A percentile compares a stretch with the other conserved stretches of the same genome.
phyloP scores from a whole-genome alignment of 2,329 filamentous ascomycete species.

The Pyricularia pennisetigena region DNA sequence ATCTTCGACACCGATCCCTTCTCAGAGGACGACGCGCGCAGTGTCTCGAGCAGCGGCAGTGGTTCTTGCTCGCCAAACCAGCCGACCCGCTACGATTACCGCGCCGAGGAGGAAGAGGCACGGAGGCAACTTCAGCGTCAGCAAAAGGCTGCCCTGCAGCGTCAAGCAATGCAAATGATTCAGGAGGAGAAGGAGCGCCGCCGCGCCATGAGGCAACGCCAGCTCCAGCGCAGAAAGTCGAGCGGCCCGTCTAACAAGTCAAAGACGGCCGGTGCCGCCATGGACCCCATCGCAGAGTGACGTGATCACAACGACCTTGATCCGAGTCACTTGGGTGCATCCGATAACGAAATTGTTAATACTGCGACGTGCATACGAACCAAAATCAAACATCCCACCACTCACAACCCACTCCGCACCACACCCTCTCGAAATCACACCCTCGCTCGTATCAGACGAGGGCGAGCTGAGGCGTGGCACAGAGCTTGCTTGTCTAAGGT shows the following conservation, averaged over 20 bases:
- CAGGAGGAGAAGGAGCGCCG: slow-evolving; percentile 45
- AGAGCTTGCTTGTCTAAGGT: not conserved
- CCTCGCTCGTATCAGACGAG: not conserved
- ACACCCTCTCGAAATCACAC: not conserved
- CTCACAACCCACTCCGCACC: not conserved
- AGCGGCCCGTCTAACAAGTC: slow-evolving; percentile 38
- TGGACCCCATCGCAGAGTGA: slow-evolving; percentile 45
- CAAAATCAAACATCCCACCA: not conserved
- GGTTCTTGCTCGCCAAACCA: slow-evolving; percentile 22
- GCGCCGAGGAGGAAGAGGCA: slow-evolving; percentile 29
- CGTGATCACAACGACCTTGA: not conserved
- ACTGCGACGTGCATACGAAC: not conserved
- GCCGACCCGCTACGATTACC: slow-evolving; percentile 10
- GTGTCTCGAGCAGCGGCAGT: slow-evolving; percentile 31
- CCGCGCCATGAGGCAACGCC: slow-evolving; percentile 27
- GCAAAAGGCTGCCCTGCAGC: slow-evolving; percentile 37
- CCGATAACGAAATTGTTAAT: not conserved
- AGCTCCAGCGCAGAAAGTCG: slow-evolving; percentile 31
- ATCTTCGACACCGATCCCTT: slow-evolving; percentile 41
- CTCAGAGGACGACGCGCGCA: slow-evolving; percentile 37
- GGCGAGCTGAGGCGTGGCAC: not conserved
- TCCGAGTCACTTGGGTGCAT: not conserved
- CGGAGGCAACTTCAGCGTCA: slow-evolving; percentile 39
- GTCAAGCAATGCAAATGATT: slow-evolving; percentile 40
- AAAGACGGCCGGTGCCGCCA: slow-evolving; percentile 18